Conservation (phyloP, 805 yeast species). For the Kluyveromyces dobzhanskii region DNA sequence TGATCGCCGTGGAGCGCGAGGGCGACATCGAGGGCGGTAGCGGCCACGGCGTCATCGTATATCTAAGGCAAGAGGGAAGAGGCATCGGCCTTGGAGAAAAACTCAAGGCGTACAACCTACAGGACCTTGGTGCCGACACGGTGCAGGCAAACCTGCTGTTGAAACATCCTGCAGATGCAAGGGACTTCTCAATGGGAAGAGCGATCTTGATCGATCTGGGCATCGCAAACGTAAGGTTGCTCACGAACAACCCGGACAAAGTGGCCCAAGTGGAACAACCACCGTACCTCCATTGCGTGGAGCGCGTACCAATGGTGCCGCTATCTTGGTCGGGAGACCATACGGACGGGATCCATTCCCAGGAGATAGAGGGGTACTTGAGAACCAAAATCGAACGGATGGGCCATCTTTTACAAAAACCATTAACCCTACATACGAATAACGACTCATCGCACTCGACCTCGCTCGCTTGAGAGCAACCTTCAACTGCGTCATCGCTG, state of each 20-base stretch:
- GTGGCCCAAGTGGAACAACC: conserved; percentile 90
- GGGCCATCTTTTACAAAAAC: conserved; percentile 80
- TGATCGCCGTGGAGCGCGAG: conserved; percentile 44
- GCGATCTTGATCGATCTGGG: conserved; percentile 84
- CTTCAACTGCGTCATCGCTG: too few species aligned
- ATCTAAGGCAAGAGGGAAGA: conserved; percentile 94
- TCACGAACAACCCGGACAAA: conserved; percentile 96
- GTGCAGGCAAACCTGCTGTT: conserved; percentile 90
- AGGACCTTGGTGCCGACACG: conserved; percentile 97
- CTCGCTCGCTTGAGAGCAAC: neutral
- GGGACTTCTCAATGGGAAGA: conserved; percentile 89
- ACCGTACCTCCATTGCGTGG: conserved; percentile 63
- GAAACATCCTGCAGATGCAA: conserved; percentile 97
- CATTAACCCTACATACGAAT: conserved; percentile 26
- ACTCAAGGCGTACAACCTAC: conserved; percentile 90
- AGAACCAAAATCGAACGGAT: conserved; percentile 91
- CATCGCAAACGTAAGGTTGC: conserved; percentile 56
- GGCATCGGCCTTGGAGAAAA: conserved; percentile 99
- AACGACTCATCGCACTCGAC: conserved; percentile 2
- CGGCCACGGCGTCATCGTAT: conserved; percentile 92
- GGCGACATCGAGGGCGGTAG: conserved; percentile 40
- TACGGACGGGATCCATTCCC: conserved; percentile 62
- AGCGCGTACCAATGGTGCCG: conserved; percentile 96
- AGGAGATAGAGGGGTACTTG: conserved; percentile 86
- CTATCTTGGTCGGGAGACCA: conserved; percentile 64